Percentiles rank a stretch among this genome's conserved stretches.
Evolutionary conservation across 257 asterid genomes (phyloP).

Genomic region (Solanum acaule): DNA sequence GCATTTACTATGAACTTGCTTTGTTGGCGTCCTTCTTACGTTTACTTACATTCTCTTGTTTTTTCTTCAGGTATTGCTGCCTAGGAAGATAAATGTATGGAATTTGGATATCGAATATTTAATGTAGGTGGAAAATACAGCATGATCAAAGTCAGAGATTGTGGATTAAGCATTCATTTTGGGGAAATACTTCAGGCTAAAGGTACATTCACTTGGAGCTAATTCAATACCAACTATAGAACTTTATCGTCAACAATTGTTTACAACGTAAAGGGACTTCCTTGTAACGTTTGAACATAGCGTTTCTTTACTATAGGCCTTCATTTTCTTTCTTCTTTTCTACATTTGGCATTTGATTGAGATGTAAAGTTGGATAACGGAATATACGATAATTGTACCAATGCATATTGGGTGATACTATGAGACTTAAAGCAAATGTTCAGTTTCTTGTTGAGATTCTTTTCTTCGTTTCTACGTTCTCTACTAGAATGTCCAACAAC

Average conservation of each 20-base stretch:
- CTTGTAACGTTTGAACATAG: slow-evolving; percentile 35
- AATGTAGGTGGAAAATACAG: slow-evolving; percentile 29
- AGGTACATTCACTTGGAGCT: slow-evolving; percentile 19
- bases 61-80: slow-evolving; percentile 56
- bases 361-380: slow-evolving; percentile 33
- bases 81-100: slow-evolving; percentile 33
- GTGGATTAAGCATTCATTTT: slow-evolving; percentile 15
- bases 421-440: background rate
- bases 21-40: background rate
- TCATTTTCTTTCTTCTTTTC: slow-evolving; percentile 11
- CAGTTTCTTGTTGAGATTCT: background rate
- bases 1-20: background rate
- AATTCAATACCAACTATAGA: slow-evolving; percentile 20
- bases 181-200: slow-evolving; percentile 25
- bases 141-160: slow-evolving; percentile 19
- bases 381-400: slow-evolving; percentile 13
- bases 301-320: slow-evolving; percentile 24
- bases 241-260: slow-evolving; percentile 17
- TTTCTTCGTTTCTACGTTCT: background rate
- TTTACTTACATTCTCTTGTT: background rate
- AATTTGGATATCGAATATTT: slow-evolving; percentile 4
- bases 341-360: slow-evolving; percentile 23
- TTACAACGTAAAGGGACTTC: slow-evolving; percentile 14
- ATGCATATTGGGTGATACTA: slow-evolving; percentile 13
- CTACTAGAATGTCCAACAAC: background rate